Evolutionary conservation across 2,329 filamentous ascomycete species (phyloP), one percentile per base, ranked within the genome.

Genomic region (Alternaria tenuissima): DNA sequence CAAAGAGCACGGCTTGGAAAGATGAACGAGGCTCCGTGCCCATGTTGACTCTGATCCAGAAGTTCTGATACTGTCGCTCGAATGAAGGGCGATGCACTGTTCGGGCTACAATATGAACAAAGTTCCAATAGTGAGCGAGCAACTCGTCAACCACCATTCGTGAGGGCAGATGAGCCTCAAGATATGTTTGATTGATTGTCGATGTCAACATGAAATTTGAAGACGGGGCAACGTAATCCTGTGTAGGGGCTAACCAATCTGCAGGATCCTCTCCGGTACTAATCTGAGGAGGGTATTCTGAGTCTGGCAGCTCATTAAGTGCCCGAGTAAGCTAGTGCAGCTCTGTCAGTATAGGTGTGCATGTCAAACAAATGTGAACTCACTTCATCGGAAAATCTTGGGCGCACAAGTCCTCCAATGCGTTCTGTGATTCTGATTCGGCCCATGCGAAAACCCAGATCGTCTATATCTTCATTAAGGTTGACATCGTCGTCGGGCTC

Each of bases 371-470:
- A 7, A 32, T 16, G 26, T 38, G 49, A 20, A 72, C 81, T 64
- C 80, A 91, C 87, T 82, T 93, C 90, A 75, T 92, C 88, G 4
- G 86, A 84, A 58, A 93, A 84, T 67, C 88, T 87, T 3, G 91
- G 90, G 46, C 90, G 83, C 43, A 91, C 88, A 66, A 91, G 85
- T 1, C 90, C 90, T 16, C 91, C 91, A 64, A 93, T 87, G 38
- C 90, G 84, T 71, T 93, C 91, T 3, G 89, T 92, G 61, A 93
- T 87, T 59, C 83, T 86, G 84, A 93, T 86, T 74, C 87, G 90
- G 1, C 91, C 91, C 61, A 93, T 83, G 64, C 86, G 85, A 59
- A 93, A 86, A 2, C 91, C 91, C 26, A 93, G 80, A 76, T 93
- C 91, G 65, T 91, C 85, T 46, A 92, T 79, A 60, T 91, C 89